A percentile compares a stretch with the other conserved stretches of the same genome.
Evolutionary conservation across 1,284 basidiomycete species (phyloP).

Genomic region (Ustilago sp.): DNA sequence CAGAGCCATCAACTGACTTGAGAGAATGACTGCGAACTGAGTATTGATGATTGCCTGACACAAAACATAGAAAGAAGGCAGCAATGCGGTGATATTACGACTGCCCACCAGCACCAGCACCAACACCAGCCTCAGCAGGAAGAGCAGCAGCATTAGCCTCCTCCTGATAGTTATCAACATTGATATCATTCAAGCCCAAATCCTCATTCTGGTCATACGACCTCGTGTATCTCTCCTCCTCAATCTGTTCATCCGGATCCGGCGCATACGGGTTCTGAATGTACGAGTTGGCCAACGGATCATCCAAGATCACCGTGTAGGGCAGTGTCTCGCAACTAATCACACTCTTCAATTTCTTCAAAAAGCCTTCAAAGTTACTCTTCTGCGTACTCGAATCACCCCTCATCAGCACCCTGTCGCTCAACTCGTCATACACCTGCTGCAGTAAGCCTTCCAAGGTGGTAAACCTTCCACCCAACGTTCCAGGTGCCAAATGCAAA

Average conservation of each 20-base stretch:
- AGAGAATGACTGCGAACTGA: not conserved
- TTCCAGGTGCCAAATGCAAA: conserved; percentile 89
- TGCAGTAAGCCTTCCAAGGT: conserved; percentile 94
- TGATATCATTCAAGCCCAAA: conserved; percentile 95
- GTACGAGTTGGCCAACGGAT: conserved; percentile 94
- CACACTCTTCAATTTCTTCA: conserved; percentile 75
- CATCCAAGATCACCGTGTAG: conserved; percentile 88
- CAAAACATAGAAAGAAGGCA: too few species aligned
- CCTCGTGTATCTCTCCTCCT: conserved; percentile 82
- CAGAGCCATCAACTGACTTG: not conserved
- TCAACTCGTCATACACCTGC: conserved; percentile 95
- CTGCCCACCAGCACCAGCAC: not conserved
- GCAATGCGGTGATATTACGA: not conserved
- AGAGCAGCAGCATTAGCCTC: conserved; percentile 4
- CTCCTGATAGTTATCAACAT: conserved; percentile 72
- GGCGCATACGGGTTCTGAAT: conserved; percentile 85
- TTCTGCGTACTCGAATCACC: conserved; percentile 75
- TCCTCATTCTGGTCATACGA: conserved; percentile 94
- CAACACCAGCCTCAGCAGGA: not conserved
- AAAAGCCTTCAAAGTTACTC: conserved; percentile 74
- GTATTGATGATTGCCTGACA: not conserved
- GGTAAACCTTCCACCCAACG: conserved; percentile 97
- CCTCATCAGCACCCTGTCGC: conserved; percentile 83
- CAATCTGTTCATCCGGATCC: conserved; percentile 72
- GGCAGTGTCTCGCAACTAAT: conserved; percentile 63